These are phyloP conservation scores for Tetracladium setigerum DNA, from an alignment of 495 filamentous ascomycete species.

Conservation along the genomic window DNA sequence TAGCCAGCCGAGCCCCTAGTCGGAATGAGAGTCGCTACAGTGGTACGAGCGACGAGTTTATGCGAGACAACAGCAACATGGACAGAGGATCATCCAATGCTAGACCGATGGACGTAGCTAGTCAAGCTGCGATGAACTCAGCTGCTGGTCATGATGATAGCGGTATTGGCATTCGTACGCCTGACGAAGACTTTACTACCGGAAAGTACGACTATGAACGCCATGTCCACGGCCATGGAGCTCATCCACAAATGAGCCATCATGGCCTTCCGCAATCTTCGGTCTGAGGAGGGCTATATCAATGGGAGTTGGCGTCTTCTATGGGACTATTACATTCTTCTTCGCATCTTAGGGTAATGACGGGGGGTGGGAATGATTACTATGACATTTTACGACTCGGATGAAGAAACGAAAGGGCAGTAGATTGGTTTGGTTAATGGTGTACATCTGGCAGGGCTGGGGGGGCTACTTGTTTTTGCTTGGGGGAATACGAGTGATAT, in stretches of 20 bases:
- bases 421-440: slow-evolving; percentile 15
- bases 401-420: slow-evolving; percentile 19
- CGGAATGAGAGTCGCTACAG: slow-evolving; percentile 29
- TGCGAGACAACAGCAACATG: slow-evolving; percentile 6
- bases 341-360: slow-evolving; percentile 9
- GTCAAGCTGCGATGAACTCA: slow-evolving; percentile 24
- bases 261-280: slow-evolving; percentile 10
- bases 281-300: background rate
- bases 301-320: slow-evolving; percentile 1
- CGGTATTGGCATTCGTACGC: slow-evolving; percentile 58
- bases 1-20: slow-evolving; percentile 25
- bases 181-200: slow-evolving; percentile 49
- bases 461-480: slow-evolving; percentile 9
- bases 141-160: slow-evolving; percentile 53
- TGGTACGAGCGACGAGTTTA: slow-evolving; percentile 34
- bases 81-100: slow-evolving; percentile 10
- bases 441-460: slow-evolving; percentile 10
- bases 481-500: background rate
- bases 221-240: background rate
- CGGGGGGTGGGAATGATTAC: background rate
- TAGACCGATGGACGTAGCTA: slow-evolving; percentile 21
- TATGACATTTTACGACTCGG: slow-evolving; percentile 14
- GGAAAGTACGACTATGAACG: slow-evolving; percentile 41
- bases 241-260: slow-evolving; percentile 4
- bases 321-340: slow-evolving; percentile 9